These are phyloP conservation scores for Blattamonas nauphoetae DNA, from an alignment of 78 protist species.

Conservation along the genomic window DNA sequence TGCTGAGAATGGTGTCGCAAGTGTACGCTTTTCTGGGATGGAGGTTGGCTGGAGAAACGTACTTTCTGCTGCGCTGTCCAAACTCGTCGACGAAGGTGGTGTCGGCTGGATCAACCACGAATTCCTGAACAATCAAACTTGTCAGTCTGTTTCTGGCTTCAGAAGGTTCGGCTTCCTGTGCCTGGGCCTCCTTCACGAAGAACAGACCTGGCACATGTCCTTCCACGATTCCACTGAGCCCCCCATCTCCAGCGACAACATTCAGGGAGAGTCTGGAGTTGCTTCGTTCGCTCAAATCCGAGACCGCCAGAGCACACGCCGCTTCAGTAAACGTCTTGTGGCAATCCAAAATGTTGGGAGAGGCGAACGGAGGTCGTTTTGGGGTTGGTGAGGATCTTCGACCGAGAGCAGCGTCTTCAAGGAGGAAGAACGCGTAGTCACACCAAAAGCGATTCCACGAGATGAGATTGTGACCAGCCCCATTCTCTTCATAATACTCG, in stretches of 20 bases:
- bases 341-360: background rate
- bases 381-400: background rate
- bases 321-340: background rate
- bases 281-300: background rate
- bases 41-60: too few species aligned
- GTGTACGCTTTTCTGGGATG: too few species aligned
- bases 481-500: background rate
- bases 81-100: background rate
- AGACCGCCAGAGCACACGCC: background rate
- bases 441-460: background rate
- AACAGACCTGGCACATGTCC: background rate
- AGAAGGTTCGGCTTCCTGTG: too few species aligned
- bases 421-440: background rate
- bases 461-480: background rate
- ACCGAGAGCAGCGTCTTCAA: background rate
- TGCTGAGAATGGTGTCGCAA: too few species aligned
- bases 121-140: background rate
- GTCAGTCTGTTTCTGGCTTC: background rate
- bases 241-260: background rate
- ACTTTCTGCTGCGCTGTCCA: background rate
- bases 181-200: background rate
- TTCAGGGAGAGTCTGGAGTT: too few species aligned
- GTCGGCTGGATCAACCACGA: background rate
- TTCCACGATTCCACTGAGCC: background rate
- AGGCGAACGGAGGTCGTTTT: background rate